A percentile compares a stretch with the other conserved stretches of the same genome.
These are phyloP conservation scores for Bertia moriformis DNA, from an alignment of 2,329 filamentous ascomycete genomes.

Conservation along the genomic window DNA sequence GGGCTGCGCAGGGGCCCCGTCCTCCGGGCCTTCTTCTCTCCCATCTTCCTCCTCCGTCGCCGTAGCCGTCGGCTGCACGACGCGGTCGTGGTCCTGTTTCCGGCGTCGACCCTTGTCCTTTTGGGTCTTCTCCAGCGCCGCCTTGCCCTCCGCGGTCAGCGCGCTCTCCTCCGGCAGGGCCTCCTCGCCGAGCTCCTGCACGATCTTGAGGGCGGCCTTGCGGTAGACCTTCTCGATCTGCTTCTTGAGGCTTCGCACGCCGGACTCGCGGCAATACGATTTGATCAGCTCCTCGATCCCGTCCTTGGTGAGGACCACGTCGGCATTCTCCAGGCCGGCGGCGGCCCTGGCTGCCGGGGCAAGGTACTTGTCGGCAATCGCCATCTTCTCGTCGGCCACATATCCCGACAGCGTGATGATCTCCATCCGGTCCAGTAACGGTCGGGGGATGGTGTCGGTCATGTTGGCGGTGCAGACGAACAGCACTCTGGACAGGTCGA, in stretches of 20 bases:
- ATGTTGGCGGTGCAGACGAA: slow-evolving; percentile 99
- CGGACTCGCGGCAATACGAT: slow-evolving; percentile 92
- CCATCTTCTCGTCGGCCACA: slow-evolving; percentile 96
- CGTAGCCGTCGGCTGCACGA: slow-evolving; percentile 18
- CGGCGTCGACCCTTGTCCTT: slow-evolving; percentile 58
- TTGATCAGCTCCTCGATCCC: slow-evolving; percentile 96
- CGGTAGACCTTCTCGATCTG: slow-evolving; percentile 98
- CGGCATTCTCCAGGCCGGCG: slow-evolving; percentile 75
- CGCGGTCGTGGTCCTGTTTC: slow-evolving; percentile 36
- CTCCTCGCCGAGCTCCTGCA: slow-evolving; percentile 81
- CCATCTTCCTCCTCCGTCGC: slow-evolving; percentile 15
- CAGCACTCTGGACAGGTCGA: slow-evolving; percentile 90
- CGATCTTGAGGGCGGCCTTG: slow-evolving; percentile 92
- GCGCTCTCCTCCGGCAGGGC: slow-evolving; percentile 68
- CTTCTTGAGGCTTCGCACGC: slow-evolving; percentile 95
- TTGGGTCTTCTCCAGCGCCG: slow-evolving; percentile 53
- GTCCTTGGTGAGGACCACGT: slow-evolving; percentile 72
- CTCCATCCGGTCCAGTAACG: slow-evolving; percentile 92
- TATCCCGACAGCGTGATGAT: slow-evolving; percentile 93
- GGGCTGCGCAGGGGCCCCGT: slow-evolving; percentile 8
- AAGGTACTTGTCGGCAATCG: slow-evolving; percentile 85
- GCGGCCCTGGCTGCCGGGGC: slow-evolving; percentile 88
- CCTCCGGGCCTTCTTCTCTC: slow-evolving; percentile 6
- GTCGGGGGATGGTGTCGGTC: slow-evolving; percentile 92
- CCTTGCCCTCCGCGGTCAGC: slow-evolving; percentile 73